phyloP scores from a whole-genome alignment of 2,329 filamentous ascomycete species.

The Penicillium freii region DNA sequence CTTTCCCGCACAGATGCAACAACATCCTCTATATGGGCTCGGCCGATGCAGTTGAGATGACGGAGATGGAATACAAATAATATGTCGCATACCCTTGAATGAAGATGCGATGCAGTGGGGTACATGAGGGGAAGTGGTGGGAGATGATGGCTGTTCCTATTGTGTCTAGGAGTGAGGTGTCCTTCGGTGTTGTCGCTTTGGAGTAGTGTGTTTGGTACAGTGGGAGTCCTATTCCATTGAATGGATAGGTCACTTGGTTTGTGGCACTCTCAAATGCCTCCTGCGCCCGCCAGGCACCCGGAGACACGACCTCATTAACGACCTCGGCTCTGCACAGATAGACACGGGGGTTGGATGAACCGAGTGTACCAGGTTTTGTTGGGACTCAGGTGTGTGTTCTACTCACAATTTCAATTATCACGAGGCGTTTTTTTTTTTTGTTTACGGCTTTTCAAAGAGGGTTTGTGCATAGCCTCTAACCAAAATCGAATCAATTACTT shows the following conservation, averaged over 20 bases:
- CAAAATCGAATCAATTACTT: slow-evolving; percentile 20
- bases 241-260: not conserved
- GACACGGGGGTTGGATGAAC: not conserved
- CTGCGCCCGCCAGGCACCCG: not conserved
- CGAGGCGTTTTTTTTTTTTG: slow-evolving; percentile 20
- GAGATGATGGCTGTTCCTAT: not conserved
- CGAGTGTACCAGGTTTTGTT: not conserved
- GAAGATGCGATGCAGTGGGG: not conserved
- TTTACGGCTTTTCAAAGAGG: slow-evolving; percentile 16
- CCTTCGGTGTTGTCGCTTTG: not conserved
- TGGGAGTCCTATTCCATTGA: not conserved
- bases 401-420: slow-evolving; percentile 12
- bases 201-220: not conserved
- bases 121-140: not conserved
- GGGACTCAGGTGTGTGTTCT: not conserved
- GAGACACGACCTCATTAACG: not conserved
- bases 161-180: not conserved
- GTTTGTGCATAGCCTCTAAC: slow-evolving; percentile 22
- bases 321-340: slow-evolving; percentile 1
- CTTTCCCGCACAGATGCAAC: slow-evolving; percentile 65
- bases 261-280: not conserved
- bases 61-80: slow-evolving; percentile 41
- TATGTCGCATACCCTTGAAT: not conserved
- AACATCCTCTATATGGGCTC: slow-evolving; percentile 91
- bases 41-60: slow-evolving; percentile 52